Evolutionary conservation across 2,329 filamentous ascomycete genomes (phyloP).

Genomic region (Daldinia eschscholtzii): DNA sequence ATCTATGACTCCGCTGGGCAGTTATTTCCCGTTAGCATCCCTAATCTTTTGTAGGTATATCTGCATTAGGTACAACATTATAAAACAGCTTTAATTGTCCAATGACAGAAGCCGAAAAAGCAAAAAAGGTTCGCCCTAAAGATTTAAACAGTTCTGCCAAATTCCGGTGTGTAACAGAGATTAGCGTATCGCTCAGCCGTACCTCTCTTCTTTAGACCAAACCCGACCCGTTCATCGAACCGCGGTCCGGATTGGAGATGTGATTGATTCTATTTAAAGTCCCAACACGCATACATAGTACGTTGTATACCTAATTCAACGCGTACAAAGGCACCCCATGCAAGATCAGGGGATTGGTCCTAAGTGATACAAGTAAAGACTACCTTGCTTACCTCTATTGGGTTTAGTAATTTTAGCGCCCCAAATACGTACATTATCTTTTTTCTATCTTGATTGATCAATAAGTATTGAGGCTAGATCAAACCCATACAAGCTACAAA

Average conservation of each 20-base stretch:
- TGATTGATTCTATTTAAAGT: constrained; percentile 9
- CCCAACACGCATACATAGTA: background rate
- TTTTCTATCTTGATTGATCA: background rate
- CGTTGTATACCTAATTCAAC: background rate
- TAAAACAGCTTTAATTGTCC: background rate
- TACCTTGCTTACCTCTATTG: too few relatives aligned
- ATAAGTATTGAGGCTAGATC: too few relatives aligned
- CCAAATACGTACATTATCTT: background rate
- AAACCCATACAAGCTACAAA: background rate
- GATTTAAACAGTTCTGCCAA: background rate
- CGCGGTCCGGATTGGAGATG: constrained; percentile 11
- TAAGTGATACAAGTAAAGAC: background rate
- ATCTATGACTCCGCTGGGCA: background rate
- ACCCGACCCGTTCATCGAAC: constrained; percentile 5
- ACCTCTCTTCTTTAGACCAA: background rate
- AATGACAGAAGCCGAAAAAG: background rate
- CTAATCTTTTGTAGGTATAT: background rate
- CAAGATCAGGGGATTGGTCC: background rate
- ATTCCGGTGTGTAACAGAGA: background rate
- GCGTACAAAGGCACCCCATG: background rate
- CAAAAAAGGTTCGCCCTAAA: background rate
- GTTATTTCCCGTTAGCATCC: background rate
- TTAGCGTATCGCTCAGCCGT: background rate
- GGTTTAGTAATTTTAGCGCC: background rate
- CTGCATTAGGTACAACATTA: background rate